These are phyloP conservation scores for Aspergillus leporis DNA, from an alignment of 495 filamentous ascomycete species.

Conservation along the genomic window DNA sequence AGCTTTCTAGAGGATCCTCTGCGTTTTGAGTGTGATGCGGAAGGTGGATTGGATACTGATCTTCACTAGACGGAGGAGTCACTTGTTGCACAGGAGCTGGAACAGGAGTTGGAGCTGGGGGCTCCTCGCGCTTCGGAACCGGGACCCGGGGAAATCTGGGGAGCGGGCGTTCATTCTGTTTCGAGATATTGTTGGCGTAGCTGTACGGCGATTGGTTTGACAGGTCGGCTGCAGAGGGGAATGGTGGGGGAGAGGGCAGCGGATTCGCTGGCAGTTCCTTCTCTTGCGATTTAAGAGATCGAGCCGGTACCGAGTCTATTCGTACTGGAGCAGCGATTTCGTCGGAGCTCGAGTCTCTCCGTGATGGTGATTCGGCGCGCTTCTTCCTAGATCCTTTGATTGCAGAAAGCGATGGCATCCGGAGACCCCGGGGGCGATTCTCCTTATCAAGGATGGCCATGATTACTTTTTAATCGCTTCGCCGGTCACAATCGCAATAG, in stretches of 20 bases:
- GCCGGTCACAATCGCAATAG: not conserved
- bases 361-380: conserved; percentile 14
- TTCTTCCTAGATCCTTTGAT: conserved; percentile 29
- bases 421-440: conserved; percentile 40
- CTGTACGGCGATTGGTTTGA: conserved; percentile 6
- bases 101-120: not conserved
- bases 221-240: conserved; percentile 9
- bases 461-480: conserved; percentile 1
- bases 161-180: conserved; percentile 3
- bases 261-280: conserved; percentile 39
- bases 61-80: conserved; percentile 22
- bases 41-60: conserved; percentile 11
- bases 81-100: conserved; percentile 13
- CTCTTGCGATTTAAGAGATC: conserved; percentile 19
- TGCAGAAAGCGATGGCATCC: conserved; percentile 39
- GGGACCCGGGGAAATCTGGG: conserved; percentile 10
- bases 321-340: conserved; percentile 15
- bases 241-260: conserved; percentile 16
- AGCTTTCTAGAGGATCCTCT: conserved; percentile 36
- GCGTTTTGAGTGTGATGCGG: not conserved
- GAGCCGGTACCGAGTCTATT: conserved; percentile 17
- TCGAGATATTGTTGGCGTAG: conserved; percentile 5
- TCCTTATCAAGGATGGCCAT: conserved; percentile 46
- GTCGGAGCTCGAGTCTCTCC: conserved; percentile 10
- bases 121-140: not conserved